Percentiles rank a stretch among this genome's conserved stretches.
Evolutionary conservation across 352 stramenopile genomes (phyloP).

Genomic region (Phytophthora litchii): DNA sequence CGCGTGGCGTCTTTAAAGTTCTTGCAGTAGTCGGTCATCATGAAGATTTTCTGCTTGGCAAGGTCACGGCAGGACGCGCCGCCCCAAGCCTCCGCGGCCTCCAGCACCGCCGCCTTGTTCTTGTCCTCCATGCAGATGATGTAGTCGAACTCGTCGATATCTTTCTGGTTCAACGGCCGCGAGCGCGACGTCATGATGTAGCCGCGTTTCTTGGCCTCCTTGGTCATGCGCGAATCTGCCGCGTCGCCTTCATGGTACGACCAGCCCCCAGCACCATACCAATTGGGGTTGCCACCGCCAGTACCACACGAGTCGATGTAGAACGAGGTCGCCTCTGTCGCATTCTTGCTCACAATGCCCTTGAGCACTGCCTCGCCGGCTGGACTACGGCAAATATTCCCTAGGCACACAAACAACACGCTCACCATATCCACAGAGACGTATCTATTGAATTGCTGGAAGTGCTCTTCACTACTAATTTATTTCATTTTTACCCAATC

Average conservation of each 20-base stretch:
- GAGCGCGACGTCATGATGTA: constrained; percentile 83
- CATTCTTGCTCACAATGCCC: constrained; percentile 58
- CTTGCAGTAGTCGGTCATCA: constrained; percentile 87
- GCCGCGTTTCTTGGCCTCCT: constrained; percentile 83
- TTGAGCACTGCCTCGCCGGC: constrained; percentile 87
- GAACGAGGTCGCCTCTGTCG: constrained; percentile 39
- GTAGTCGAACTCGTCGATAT: constrained; percentile 87
- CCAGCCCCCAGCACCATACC: constrained; percentile 78
- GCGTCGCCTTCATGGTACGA: constrained; percentile 90
- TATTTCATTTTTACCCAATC: neutral
- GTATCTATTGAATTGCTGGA: no score
- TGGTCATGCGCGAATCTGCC: constrained; percentile 84
- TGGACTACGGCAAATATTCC: constrained; percentile 90
- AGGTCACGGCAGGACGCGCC: constrained; percentile 53
- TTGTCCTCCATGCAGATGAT: constrained; percentile 92
- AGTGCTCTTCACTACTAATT: constrained; percentile 4
- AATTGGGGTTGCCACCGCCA: constrained; percentile 77
- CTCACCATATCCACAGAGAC: constrained; percentile 52
- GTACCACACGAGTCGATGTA: constrained; percentile 88
- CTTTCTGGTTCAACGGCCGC: constrained; percentile 66
- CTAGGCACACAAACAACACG: constrained; percentile 91
- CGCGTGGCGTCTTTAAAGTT: constrained; percentile 60
- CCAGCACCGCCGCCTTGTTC: constrained; percentile 83
- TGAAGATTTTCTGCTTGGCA: constrained; percentile 70
- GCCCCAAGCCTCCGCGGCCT: constrained; percentile 85